Evolutionary conservation across 441 rosid genomes (phyloP), one percentile per base, ranked within the genome.

Genomic region (Capsella rubella): DNA sequence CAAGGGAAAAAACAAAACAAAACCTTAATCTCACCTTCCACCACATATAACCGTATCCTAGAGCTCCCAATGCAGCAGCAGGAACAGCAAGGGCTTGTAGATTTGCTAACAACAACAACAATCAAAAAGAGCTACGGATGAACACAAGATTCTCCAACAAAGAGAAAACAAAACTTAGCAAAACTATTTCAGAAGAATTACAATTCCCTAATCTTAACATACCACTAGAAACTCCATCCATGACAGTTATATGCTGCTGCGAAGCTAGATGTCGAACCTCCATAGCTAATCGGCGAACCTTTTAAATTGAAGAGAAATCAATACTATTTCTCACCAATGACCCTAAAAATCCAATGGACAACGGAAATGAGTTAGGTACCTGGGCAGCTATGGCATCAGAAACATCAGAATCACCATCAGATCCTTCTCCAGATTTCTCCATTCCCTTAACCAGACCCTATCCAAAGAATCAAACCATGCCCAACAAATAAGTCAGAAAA

Each of bases 21-120:
- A 52, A 39, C 56, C 8, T 3, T 52, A 16, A 69, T 16, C 50
- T 59, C 79, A 96, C 98, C 98, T 96, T 96, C 97, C 97, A 96
- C 99, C 99, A 90, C 98, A 93, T 91, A 81, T 93, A 96, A 77
- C 95, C 93, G 86, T 93, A 96, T 49, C 99, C 97, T 64, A 92
- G 67, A 21, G 87, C 96, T 72, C 99, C 99, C 71, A 88, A 18
- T 11, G 92, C 78, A 52, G 91, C 98, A 75, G 89, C 96, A 50
- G 99, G 98, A 76, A 87, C 72, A 74, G 86, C 69, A 55, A 93
- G 86, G 31, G 85, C 71, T 55, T 75, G 82, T 39, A 84, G 55
- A 59, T 84, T 90, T 66, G 89, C 99, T 89, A 80, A 55, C 27
- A 66, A 4, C 27, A 56, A 66, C 14, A 47, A 3, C 4, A 50